Evolutionary conservation across 805 yeast species (phyloP), one percentile per base, ranked within the genome.

Genomic region (Blastobotrys mokoenaii): DNA sequence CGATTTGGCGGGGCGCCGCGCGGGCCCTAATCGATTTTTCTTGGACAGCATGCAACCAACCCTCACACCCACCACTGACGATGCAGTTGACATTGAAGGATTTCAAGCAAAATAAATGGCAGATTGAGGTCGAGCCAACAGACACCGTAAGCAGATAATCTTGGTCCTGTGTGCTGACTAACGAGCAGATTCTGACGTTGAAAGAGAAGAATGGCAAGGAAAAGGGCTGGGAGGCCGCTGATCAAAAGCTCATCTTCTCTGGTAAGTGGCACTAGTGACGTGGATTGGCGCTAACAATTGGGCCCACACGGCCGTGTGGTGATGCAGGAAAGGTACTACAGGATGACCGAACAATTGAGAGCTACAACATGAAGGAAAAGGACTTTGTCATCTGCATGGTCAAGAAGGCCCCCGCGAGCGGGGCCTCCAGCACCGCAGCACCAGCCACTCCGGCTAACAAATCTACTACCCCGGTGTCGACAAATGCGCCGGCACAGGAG

Each of bases 361-460:
- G 75, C 6, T 82, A 80, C 62, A 83, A 84, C 52, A 75, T 90
- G 55, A 86, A 87, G 62, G 89, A 82, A 31, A 80, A 80, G 47
- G 96, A 87, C 57, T 90, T 88, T 56, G 79, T 93, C 44, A 89
- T 93, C 46, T 90, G 88, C 64, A 90, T 93, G 97, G 76, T 88
- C 43, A 76, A 89, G 34, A 79, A 77, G 63, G 44, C 49, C 38
- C 55, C 61, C 37, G 48, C 60, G 11, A 44, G 53, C n/a, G 38
- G 63, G 12, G 44, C 58, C 3, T 45, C 59, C 2, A 48, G 57
- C 4, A 38, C 61, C 12, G 49, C 57, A n/a, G 47, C 56, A 5
- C 47, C 57, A 5, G 40, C 54, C 9, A 16, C 51, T 3, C 44
- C 44, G 34, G 44, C 32, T 9, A n/a, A n/a, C n/a, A 32, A 43